phyloP scores from a whole-genome alignment of 495 filamentous ascomycete genomes.

The Glonium stellatum region DNA sequence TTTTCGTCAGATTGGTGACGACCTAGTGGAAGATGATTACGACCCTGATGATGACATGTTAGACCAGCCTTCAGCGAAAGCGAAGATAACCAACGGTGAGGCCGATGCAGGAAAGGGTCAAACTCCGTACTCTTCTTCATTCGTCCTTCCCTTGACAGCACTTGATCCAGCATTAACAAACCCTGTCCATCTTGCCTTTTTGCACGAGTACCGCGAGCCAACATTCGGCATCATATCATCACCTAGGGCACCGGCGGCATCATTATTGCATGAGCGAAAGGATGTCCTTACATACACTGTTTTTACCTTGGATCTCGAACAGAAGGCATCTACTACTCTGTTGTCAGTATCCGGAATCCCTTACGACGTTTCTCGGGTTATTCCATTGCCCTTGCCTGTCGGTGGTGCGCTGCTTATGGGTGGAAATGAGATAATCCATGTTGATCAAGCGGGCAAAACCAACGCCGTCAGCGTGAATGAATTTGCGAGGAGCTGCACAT shows the following conservation, averaged over 20 bases:
- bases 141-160: constrained; percentile 76
- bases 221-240: constrained; percentile 92
- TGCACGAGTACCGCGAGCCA: constrained; percentile 94
- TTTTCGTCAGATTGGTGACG: constrained; percentile 77
- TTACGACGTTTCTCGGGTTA: constrained; percentile 79
- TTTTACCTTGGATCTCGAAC: constrained; percentile 89
- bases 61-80: constrained; percentile 17
- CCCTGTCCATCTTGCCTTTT: constrained; percentile 84
- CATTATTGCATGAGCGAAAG: constrained; percentile 67
- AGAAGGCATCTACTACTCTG: constrained; percentile 87
- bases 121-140: constrained; percentile 82
- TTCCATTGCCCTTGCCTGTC: constrained; percentile 76
- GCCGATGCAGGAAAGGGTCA: constrained; percentile 50
- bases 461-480: constrained; percentile 92
- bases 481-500: constrained; percentile 70
- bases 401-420: constrained; percentile 85
- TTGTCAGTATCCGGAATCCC: constrained; percentile 78
- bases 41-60: constrained; percentile 62
- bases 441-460: constrained; percentile 90
- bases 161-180: constrained; percentile 81
- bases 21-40: constrained; percentile 85
- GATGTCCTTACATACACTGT: constrained; percentile 85
- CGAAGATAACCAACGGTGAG: constrained; percentile 36
- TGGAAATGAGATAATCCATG: constrained; percentile 83
- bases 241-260: constrained; percentile 58